These are phyloP conservation scores for Umbelopsis sp. DNA, from an alignment of 192 early-diverging fungal genomes.

Conservation along the genomic window DNA sequence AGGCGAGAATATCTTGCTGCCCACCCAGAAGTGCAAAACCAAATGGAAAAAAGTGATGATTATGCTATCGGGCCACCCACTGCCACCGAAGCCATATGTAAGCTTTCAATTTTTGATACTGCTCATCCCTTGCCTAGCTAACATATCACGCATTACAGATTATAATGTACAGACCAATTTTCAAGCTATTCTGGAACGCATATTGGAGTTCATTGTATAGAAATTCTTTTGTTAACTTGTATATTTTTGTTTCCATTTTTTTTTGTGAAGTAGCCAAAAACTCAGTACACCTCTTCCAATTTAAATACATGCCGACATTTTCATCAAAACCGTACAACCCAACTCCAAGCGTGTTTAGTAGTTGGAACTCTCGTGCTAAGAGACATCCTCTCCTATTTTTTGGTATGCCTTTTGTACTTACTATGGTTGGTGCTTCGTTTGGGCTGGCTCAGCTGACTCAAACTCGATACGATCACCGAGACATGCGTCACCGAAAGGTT, in stretches of 20 bases:
- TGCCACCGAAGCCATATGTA: not conserved
- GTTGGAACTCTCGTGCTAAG: constrained; percentile 22
- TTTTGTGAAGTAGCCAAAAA: not conserved
- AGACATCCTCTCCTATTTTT: constrained; percentile 66
- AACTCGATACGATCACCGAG: constrained; percentile 78
- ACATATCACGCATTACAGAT: not conserved
- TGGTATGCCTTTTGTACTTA: constrained; percentile 70
- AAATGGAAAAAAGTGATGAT: constrained; percentile 18
- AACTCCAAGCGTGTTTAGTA: not conserved
- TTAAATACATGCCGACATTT: constrained; percentile 36
- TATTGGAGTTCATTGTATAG: constrained; percentile 8
- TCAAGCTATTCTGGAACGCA: not conserved
- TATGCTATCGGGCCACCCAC: constrained; percentile 23
- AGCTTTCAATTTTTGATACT: not conserved
- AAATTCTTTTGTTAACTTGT: not conserved
- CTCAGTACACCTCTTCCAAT: not conserved
- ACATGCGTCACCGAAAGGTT: constrained; percentile 43
- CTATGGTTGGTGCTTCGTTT: constrained; percentile 72
- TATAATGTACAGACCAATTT: not conserved
- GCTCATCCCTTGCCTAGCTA: not conserved
- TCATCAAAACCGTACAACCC: constrained; percentile 34
- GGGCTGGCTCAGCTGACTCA: constrained; percentile 72
- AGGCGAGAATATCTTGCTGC: constrained; percentile 43
- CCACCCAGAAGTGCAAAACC: constrained; percentile 35
- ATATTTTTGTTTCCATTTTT: not conserved